Evolutionary conservation across 2,329 filamentous ascomycete species (phyloP).

Genomic region (Paecilomyces sp.): DNA sequence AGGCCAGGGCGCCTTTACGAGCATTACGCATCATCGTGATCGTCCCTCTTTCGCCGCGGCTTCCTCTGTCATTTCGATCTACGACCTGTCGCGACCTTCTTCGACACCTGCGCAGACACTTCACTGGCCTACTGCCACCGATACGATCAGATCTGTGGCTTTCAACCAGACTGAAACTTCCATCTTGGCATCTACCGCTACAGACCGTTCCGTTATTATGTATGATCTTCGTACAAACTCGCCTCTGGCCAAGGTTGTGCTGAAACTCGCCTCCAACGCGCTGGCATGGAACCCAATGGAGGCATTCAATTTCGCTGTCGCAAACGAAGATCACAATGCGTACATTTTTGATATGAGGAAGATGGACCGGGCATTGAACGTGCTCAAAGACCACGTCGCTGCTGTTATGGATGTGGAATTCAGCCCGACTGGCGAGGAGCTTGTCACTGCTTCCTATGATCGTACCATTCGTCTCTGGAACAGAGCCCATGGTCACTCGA

Average conservation of each 20-base stretch:
- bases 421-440: conserved; percentile 85
- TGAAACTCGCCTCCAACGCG: conserved; percentile 76
- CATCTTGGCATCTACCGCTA: conserved; percentile 75
- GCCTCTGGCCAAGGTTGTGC: conserved; percentile 70
- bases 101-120: conserved; percentile 72
- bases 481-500: conserved; percentile 70
- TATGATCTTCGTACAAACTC: conserved; percentile 87
- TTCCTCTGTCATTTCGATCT: conserved; percentile 74
- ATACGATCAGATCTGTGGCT: conserved; percentile 80
- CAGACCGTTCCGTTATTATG: conserved; percentile 78
- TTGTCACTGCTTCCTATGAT: conserved; percentile 85
- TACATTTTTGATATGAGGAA: conserved; percentile 94
- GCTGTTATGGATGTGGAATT: conserved; percentile 97
- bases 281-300: conserved; percentile 96
- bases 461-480: conserved; percentile 82
- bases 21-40: conserved; percentile 73
- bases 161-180: conserved; percentile 96
- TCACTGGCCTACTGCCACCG: conserved; percentile 78
- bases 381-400: conserved; percentile 80
- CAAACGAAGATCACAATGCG: conserved; percentile 89
- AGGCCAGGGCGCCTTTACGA: conserved; percentile 74
- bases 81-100: conserved; percentile 75
- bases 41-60: conserved; percentile 70
- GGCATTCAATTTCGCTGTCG: conserved; percentile 88
- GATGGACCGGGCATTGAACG: conserved; percentile 78